A percentile compares a stretch with the other conserved stretches of the same genome.
phyloP scores from a whole-genome alignment of 805 yeast genomes.

The Wickerhamiella vanderwaltii region DNA sequence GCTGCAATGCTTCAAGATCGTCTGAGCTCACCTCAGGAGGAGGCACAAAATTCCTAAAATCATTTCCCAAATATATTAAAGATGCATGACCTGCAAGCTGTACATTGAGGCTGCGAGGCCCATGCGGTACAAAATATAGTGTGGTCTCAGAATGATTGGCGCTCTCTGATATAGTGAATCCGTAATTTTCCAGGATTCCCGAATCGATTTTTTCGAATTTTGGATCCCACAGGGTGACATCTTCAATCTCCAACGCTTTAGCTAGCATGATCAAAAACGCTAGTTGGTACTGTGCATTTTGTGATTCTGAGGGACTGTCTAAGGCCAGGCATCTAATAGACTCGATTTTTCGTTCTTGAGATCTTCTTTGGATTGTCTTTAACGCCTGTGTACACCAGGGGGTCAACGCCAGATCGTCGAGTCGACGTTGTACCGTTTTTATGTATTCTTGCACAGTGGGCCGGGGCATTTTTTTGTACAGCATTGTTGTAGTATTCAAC shows the following conservation, averaged over 20 bases:
- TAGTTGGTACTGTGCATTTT: constrained; percentile 47
- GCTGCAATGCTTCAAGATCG: constrained; percentile 6
- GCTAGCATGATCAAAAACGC: constrained; percentile 42
- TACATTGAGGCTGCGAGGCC: constrained; percentile 37
- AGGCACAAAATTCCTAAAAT: constrained; percentile 17
- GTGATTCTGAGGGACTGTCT: constrained; percentile 45
- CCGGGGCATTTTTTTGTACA: neutral
- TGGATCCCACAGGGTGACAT: constrained; percentile 53
- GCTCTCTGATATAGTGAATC: constrained; percentile 23
- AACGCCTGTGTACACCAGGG: neutral
- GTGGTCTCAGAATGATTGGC: constrained; percentile 20
- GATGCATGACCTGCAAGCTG: constrained; percentile 13
- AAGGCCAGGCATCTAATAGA: constrained; percentile 55
- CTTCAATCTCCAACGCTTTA: constrained; percentile 19
- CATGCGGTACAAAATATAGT: constrained; percentile 63
- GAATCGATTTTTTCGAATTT: constrained; percentile 40
- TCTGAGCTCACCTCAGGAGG: constrained; percentile 28
- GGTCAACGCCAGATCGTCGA: neutral
- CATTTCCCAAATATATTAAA: constrained; percentile 21
- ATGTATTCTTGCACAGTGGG: constrained; percentile 6
- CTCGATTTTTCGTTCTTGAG: constrained; percentile 5
- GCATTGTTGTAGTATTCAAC: too few species aligned
- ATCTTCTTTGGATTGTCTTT: neutral
- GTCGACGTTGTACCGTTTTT: constrained; percentile 7
- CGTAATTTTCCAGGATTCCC: constrained; percentile 24